Base-by-base conservation (phyloP, 352 stramenopile genomes). In the Phytophthora foliorum region DNA sequence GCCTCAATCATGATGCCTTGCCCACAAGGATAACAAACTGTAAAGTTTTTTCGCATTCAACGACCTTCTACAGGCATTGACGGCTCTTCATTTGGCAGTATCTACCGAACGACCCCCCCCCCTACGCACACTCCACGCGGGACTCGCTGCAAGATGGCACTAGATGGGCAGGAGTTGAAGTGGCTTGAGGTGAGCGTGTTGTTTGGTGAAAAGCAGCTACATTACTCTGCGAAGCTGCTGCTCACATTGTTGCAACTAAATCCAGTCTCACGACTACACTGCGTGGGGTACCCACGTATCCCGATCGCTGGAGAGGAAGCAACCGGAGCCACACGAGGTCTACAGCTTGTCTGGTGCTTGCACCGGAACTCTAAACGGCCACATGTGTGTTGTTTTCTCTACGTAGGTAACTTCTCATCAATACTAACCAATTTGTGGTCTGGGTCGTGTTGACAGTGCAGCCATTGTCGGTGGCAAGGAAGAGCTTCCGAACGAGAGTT, bases 401-500 rank as follows among this genome's bases (percentile, higher is more conserved):
- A 44, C 14, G 11, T 27, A 14, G 17, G 32, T 9, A 44, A 32
- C 4, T 17, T 13, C 17, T 25, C 1, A 21, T 13, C 29, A 22
- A 38, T 58, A 56, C 19, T 51, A 10, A 44, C 6, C n/a, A 59
- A 10, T 52, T 22, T 52, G 19, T 14, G 19, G 45, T 56, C 6
- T 42, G 39, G 29, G 29, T 32, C 32, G 0, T 49, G 19, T 55
- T 41, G 17, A 19, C 48, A 94, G 86, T 29, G 81, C 71, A 8
- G 77, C 92, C 13, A 67, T 94, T 8, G 72, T 92, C 11, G 83
- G 82, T 4, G 85, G 87, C 17, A 75, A 76, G 22, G 82, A 89
- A 42, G 63, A 78, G 1, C 24, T 67, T 25, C 63, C 60, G 2
- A 64, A 13, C 21, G 67, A 80, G 21, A 59, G 19, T 25, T 80